A percentile compares a stretch with the other conserved stretches of the same genome.
phyloP scores from a whole-genome alignment of 2,329 filamentous ascomycete species.

The Fusarium pseudoanthophilum region DNA sequence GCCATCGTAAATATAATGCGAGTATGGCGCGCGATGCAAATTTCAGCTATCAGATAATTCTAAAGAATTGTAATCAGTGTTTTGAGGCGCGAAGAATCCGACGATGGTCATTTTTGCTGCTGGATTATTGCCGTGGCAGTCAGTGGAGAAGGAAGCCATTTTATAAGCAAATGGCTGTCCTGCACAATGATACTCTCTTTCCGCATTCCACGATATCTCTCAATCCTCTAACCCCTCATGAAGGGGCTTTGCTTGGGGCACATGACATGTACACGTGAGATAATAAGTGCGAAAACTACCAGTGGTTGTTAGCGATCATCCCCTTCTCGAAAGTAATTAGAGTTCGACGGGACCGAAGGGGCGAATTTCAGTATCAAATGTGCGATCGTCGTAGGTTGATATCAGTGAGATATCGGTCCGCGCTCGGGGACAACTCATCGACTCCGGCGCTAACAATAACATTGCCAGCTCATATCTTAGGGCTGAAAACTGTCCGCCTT shows the following conservation, averaged over 20 bases:
- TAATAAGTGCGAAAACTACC: background rate
- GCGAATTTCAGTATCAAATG: background rate
- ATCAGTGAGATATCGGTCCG: background rate
- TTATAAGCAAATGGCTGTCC: background rate
- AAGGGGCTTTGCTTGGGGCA: background rate
- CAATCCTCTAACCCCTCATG: background rate
- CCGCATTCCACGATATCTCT: background rate
- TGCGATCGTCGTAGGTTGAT: background rate
- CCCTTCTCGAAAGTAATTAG: background rate
- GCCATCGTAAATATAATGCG: background rate
- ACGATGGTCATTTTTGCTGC: background rate
- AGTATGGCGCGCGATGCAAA: rapidly evolving
- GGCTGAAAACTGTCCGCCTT: background rate
- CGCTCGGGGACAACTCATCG: background rate
- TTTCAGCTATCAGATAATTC: background rate
- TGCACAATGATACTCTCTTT: background rate
- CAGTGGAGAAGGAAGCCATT: rapidly evolving
- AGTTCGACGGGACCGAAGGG: background rate
- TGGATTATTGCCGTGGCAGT: rapidly evolving
- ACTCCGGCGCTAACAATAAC: background rate
- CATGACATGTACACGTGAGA: background rate
- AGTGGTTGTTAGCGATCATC: background rate
- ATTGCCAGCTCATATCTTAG: background rate
- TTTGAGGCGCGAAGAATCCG: rapidly evolving
- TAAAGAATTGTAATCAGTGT: background rate